Base-by-base conservation (phyloP, 345 rosid genomes). In the Eucalyptus caleyi region DNA sequence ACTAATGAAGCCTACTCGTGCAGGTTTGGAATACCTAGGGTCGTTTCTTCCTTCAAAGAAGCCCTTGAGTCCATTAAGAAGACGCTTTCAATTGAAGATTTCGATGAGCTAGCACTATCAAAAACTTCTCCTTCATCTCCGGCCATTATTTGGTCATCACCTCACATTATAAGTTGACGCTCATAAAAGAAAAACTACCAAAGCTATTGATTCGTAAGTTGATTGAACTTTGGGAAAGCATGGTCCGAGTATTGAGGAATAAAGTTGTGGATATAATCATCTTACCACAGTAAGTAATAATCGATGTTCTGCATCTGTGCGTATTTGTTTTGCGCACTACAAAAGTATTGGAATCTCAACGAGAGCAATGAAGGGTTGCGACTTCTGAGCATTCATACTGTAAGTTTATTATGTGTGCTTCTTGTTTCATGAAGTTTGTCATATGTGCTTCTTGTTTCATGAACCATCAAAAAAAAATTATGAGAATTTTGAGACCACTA, bases 61-160 rank as follows among this genome's bases (percentile, higher is more conserved):
- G 88, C 91, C 40, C 89, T 88, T 14, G 92, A 91, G 23, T 91
- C 92, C 89, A 83, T 91, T 54, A 86, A 89, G 67, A 91, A 89
- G 47, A 90, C 80, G 21, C 93, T 92, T 44, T 90, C 90, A 1
- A 54, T 91, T 12, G 94, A 91, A 45, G 90, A 88, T 45, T 87
- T 93, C 45, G 92, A 90, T 37, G 95, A 93, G n/a, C 87, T 90
- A 44, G 87, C 49, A 40, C 86, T 81, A 50, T 26, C 86, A 13
- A 67, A 89, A 26, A 89, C 44, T 72, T 18, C 82, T 34, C 45
- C 26, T 9, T n/a, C 80, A 32, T 67, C 42, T 32, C 42, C 80
- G 11, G 80, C 42, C 80, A 67, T 32, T 32, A 67, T 32, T 16
- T 67, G 80, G 80, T 32, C 80, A 32, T 16, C 42, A 32, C 40